A percentile compares a stretch with the other conserved stretches of the same genome.
Conservation (phyloP, 176 grass and related monocot genomes). For the Oryza punctata region DNA sequence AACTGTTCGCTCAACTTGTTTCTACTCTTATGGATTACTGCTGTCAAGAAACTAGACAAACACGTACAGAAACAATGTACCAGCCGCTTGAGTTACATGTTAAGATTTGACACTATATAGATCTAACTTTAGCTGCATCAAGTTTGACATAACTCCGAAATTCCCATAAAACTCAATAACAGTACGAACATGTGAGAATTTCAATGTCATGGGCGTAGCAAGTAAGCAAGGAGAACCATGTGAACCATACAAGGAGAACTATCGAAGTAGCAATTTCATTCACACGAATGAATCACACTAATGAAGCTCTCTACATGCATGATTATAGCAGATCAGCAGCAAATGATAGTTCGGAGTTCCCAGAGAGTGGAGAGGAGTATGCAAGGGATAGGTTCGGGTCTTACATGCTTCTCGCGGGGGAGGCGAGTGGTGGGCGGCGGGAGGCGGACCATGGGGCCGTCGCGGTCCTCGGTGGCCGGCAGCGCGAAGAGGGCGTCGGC, state of each 20-base stretch:
- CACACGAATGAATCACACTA: neutral
- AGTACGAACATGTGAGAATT: neutral
- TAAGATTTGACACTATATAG: neutral
- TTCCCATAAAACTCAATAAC: neutral
- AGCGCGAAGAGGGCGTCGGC: constrained; percentile 73
- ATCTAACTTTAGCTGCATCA: neutral
- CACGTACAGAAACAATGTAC: neutral
- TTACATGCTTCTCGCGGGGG: constrained; percentile 90
- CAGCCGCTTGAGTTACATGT: neutral
- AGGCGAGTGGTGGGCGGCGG: constrained; percentile 57
- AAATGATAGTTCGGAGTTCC: neutral
- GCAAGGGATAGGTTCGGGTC: neutral
- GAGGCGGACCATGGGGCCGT: constrained; percentile 74
- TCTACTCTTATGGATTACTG: neutral
- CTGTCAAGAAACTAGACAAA: neutral
- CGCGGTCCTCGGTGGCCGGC: constrained; percentile 58
- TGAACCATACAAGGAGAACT: neutral
- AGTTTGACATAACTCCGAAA: neutral
- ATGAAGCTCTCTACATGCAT: neutral
- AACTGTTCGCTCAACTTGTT: neutral
- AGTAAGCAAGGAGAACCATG: neutral
- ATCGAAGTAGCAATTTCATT: neutral
- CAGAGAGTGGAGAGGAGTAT: neutral
- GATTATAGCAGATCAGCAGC: neutral
- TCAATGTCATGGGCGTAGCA: neutral